Evolutionary conservation across 2,329 filamentous ascomycete species (phyloP).

Genomic region (Zymoseptoria pseudotritici): DNA sequence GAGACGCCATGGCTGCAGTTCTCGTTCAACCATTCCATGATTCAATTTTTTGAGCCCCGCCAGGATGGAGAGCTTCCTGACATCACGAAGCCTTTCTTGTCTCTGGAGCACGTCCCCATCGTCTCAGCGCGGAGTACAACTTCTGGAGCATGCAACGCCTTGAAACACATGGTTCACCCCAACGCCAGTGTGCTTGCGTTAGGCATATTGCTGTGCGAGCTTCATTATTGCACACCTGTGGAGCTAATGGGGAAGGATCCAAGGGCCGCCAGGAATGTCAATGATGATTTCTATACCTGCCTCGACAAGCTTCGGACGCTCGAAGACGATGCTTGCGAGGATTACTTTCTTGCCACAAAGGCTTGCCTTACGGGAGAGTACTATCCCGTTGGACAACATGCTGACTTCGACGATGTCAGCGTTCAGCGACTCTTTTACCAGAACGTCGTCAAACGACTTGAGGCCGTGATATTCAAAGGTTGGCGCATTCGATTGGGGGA

Average conservation of each 20-base stretch:
- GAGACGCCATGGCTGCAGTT: neutral
- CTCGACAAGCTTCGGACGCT: neutral
- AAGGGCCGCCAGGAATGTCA: neutral
- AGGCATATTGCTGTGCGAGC: neutral
- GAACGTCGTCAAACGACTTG: neutral
- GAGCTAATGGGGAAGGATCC: neutral
- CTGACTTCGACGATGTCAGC: neutral
- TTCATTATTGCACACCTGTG: neutral
- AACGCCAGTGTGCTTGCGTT: neutral
- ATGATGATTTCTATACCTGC: neutral
- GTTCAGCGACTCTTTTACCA: neutral
- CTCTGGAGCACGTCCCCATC: neutral
- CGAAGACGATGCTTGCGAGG: neutral
- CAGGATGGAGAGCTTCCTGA: neutral
- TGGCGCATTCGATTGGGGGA: neutral
- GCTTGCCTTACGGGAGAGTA: neutral
- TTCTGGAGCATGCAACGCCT: too few species aligned
- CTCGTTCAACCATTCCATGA: neutral
- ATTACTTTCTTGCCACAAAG: neutral
- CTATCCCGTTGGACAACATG: neutral
- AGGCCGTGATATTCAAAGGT: neutral
- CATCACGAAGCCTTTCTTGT: neutral
- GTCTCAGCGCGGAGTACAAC: neutral
- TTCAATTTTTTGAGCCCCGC: neutral
- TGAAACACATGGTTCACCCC: neutral